Conservation (phyloP, 305 asterid genomes). For the Plantago rigida region DNA sequence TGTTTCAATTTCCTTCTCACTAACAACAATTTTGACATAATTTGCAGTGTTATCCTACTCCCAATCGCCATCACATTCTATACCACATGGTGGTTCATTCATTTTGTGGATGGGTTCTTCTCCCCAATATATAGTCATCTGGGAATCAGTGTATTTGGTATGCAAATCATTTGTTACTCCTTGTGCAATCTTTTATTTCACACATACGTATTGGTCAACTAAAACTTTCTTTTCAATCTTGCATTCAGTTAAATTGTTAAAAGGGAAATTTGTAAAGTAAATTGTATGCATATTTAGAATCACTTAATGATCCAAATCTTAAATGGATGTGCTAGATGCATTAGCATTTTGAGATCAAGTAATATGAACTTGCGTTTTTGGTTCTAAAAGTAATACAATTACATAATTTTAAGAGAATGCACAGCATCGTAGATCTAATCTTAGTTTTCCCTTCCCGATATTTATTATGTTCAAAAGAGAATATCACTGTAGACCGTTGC, state of each 20-base stretch:
- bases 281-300: not conserved
- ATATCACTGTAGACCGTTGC: not conserved
- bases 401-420: too few relatives aligned
- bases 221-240: not conserved
- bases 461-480: not conserved
- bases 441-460: too few relatives aligned
- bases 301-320: not conserved
- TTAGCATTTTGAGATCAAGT: not conserved
- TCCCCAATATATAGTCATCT: slow-evolving; percentile 41
- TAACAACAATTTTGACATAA: slow-evolving; percentile 1
- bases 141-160: slow-evolving; percentile 42
- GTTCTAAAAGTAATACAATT: too few relatives aligned
- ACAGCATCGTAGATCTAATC: too few relatives aligned
- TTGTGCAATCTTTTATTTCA: not conserved
- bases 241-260: not conserved
- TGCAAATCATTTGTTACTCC: not conserved
- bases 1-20: slow-evolving; percentile 1
- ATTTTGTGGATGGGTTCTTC: slow-evolving; percentile 46
- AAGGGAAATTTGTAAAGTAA: not conserved
- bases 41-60: slow-evolving; percentile 42
- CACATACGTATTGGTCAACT: not conserved
- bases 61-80: slow-evolving; percentile 48
- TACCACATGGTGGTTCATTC: slow-evolving; percentile 44
- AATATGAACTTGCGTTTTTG: not conserved
- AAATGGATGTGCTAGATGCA: not conserved